Percentiles rank a stretch among this genome's conserved stretches.
phyloP scores from a whole-genome alignment of 179 eudicot species.

The Gypsophila paniculata region DNA sequence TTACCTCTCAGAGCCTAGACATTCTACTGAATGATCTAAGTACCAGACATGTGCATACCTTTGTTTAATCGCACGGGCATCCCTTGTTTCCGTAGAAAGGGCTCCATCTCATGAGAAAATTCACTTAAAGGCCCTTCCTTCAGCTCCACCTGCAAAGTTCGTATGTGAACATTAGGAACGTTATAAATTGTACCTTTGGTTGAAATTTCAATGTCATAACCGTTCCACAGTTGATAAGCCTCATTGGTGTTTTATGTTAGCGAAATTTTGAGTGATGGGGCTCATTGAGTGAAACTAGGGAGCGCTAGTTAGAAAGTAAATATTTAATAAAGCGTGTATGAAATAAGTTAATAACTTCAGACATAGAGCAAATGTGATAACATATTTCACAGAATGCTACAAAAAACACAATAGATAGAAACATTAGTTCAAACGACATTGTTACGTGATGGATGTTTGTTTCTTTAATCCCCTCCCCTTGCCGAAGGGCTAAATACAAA shows the following conservation, averaged over 20 bases:
- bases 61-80: slow-evolving; percentile 88
- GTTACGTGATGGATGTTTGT: background rate
- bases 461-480: background rate
- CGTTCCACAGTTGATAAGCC: background rate
- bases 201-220: background rate
- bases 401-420: background rate
- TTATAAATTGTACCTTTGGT: background rate
- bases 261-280: background rate
- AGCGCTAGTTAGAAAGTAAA: too few relatives aligned
- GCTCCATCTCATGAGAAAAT: slow-evolving; percentile 97
- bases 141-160: slow-evolving; percentile 66
- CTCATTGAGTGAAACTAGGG: background rate
- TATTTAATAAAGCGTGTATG: too few relatives aligned
- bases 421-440: background rate
- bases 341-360: background rate
- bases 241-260: background rate
- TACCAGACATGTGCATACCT: slow-evolving; percentile 38
- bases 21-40: background rate
- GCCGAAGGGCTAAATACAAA: background rate
- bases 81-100: slow-evolving; percentile 89
- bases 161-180: too few relatives aligned
- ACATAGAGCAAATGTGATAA: background rate
- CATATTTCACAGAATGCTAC: background rate
- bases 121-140: slow-evolving; percentile 84
- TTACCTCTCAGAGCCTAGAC: background rate